phyloP scores from a whole-genome alignment of 305 asterid genomes.

The Fraxinus angustifolia region DNA sequence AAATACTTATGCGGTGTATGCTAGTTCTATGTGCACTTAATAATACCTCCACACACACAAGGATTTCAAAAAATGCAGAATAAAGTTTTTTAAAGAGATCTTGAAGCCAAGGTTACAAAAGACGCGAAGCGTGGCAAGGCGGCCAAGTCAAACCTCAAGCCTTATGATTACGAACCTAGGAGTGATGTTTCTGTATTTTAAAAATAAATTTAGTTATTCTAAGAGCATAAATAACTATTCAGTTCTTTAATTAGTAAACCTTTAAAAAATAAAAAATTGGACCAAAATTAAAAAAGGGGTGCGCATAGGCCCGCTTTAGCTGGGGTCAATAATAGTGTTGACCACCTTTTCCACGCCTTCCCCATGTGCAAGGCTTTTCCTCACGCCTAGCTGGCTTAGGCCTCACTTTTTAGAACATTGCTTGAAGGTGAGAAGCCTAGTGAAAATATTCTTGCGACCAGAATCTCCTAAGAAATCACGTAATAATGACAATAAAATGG shows the following conservation, averaged over 20 bases:
- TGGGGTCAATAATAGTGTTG: not conserved
- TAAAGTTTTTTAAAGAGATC: not conserved
- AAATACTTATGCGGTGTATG: not conserved
- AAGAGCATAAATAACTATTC: not conserved
- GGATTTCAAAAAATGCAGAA: not conserved
- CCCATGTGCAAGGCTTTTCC: not conserved
- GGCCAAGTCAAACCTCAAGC: not conserved
- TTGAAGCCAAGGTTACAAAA: not conserved
- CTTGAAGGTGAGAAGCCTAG: slow-evolving; percentile 3
- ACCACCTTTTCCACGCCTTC: not conserved
- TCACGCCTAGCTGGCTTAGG: not conserved
- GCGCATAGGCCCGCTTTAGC: not conserved
- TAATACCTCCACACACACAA: not conserved
- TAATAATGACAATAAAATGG: not conserved
- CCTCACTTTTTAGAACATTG: not conserved
- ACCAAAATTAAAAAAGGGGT: not conserved
- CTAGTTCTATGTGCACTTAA: slow-evolving; percentile 1
- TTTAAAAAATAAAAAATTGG: not conserved
- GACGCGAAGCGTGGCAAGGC: not conserved
- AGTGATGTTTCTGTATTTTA: not conserved
- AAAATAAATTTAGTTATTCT: not conserved
- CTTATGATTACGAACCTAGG: not conserved
- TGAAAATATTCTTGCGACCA: not conserved
- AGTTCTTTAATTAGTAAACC: not conserved
- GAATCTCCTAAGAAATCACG: not conserved